Conservation (phyloP, 2,329 filamentous ascomycete genomes). For the Ophiosphaerella korrae region DNA sequence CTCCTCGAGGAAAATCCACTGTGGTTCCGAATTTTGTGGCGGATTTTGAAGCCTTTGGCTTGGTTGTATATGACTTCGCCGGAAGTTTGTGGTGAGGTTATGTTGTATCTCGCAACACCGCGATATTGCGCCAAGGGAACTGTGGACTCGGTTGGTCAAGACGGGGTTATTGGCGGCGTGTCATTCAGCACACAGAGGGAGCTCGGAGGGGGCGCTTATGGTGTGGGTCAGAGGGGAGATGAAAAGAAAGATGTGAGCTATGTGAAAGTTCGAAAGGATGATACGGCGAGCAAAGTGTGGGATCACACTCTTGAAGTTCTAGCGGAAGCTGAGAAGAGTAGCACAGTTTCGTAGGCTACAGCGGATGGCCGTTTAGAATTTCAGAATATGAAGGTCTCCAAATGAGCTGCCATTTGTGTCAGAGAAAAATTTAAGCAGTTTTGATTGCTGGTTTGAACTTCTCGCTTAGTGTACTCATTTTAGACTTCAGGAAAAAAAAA, state of each 20-base stretch:
- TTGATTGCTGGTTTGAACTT: no score
- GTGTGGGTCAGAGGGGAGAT: constrained; percentile 27
- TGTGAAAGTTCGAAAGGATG: constrained; percentile 24
- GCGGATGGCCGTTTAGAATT: no score
- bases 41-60: constrained; percentile 29
- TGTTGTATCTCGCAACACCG: constrained; percentile 36
- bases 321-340: neutral
- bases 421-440: no score
- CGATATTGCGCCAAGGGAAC: constrained; percentile 27
- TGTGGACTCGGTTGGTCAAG: constrained; percentile 13
- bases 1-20: constrained; percentile 26
- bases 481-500: no score
- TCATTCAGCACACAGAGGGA: constrained; percentile 26
- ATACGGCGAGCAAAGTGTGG: constrained; percentile 39
- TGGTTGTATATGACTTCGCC: constrained; percentile 26
- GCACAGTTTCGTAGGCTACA: neutral
- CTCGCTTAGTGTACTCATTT: no score
- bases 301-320: constrained; percentile 31
- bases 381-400: no score
- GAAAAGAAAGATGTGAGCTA: constrained; percentile 24
- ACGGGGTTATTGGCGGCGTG: constrained; percentile 6
- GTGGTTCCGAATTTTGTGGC: constrained; percentile 39
- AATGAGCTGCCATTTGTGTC: no score
- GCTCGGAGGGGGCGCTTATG: constrained; percentile 35
- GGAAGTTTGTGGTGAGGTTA: constrained; percentile 38